A percentile compares a stretch with the other conserved stretches of the same genome.
phyloP scores from a whole-genome alignment of 2,329 filamentous ascomycete genomes.

The Plectosphaerella sp. region DNA sequence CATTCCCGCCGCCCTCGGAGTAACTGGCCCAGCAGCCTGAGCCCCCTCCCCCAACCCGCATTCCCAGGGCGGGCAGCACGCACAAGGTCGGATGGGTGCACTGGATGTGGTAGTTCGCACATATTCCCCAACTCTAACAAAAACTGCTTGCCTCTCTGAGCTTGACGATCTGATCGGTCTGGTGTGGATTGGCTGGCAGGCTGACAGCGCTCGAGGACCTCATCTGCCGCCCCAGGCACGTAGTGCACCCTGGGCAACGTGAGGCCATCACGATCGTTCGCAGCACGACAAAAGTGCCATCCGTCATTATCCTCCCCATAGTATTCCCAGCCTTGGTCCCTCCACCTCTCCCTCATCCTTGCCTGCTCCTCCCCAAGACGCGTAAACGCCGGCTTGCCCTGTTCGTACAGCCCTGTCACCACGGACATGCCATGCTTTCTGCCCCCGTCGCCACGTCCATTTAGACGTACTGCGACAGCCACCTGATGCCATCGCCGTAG shows the following conservation, averaged over 20 bases:
- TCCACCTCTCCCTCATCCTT: constrained; percentile 4
- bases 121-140: background rate
- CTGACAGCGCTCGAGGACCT: too few species aligned
- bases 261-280: background rate
- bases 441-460: constrained; percentile 11
- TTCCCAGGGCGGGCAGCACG: background rate
- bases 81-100: background rate
- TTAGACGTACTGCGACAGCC: constrained; percentile 90
- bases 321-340: constrained; percentile 4
- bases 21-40: too few species aligned
- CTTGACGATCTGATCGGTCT: too few species aligned
- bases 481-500: constrained; percentile 86
- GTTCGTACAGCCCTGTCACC: background rate
- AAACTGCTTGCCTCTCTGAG: background rate
- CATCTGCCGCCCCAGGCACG: too few species aligned
- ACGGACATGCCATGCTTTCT: background rate
- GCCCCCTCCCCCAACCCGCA: background rate
- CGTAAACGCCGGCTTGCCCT: too few species aligned
- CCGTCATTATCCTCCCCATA: constrained; percentile 4
- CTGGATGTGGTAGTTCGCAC: background rate
- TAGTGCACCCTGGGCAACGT: too few species aligned
- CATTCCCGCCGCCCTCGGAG: too few species aligned
- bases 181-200: too few species aligned
- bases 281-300: background rate
- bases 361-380: background rate